Evolutionary conservation across 2,329 filamentous ascomycete genomes (phyloP).

Genomic region (Geoglossum cookeanum): DNA sequence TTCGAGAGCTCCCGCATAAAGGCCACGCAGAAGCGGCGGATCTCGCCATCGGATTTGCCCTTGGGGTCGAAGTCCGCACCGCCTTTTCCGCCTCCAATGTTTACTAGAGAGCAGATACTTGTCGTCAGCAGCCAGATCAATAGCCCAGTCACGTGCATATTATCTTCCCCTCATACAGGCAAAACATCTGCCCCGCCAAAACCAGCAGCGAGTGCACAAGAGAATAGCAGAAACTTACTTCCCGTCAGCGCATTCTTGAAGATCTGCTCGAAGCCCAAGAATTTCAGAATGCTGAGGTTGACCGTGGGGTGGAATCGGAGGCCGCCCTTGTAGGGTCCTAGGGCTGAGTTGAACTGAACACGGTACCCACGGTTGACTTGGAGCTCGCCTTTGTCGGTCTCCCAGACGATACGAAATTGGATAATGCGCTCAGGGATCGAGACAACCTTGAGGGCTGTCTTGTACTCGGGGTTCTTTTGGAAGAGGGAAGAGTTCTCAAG

Average conservation of each 20-base stretch:
- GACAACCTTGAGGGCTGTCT: constrained; percentile 69
- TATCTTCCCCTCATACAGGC: neutral
- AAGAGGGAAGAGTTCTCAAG: constrained; percentile 90
- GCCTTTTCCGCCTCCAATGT: constrained; percentile 95
- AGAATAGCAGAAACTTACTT: constrained; percentile 34
- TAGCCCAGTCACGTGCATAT: neutral
- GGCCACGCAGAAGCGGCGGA: constrained; percentile 84
- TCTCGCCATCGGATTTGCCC: constrained; percentile 94
- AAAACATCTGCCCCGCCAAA: neutral
- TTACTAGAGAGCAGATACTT: constrained; percentile 31
- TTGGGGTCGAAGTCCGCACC: constrained; percentile 98
- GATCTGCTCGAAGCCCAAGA: constrained; percentile 97
- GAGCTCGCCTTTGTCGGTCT: constrained; percentile 74
- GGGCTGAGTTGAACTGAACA: constrained; percentile 95
- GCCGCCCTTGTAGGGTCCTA: constrained; percentile 96
- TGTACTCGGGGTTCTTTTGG: constrained; percentile 85
- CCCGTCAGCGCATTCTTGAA: constrained; percentile 99
- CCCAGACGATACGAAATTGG: constrained; percentile 95
- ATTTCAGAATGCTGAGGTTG: constrained; percentile 67
- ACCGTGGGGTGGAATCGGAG: constrained; percentile 85
- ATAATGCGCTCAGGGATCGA: constrained; percentile 88
- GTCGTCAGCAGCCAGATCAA: neutral
- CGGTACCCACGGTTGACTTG: constrained; percentile 91
- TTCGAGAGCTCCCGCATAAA: constrained; percentile 94
- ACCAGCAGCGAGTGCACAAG: neutral